Base-by-base conservation (phyloP, 1,139 yeast species). In the Pichia sp. region DNA sequence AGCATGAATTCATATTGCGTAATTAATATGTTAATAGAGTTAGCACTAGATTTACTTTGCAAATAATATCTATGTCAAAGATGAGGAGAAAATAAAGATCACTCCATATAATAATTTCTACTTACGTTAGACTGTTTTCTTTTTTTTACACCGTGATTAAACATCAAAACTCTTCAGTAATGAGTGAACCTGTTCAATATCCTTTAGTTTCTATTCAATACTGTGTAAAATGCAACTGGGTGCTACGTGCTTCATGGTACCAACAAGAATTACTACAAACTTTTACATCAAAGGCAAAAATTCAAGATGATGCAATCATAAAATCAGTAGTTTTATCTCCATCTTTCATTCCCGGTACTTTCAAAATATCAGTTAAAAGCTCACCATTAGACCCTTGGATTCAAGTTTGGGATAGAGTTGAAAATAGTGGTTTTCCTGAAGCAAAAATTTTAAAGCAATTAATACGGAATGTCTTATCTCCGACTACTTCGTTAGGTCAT, bases 161-260 rank as follows among this genome's bases (percentile, higher is more conserved):
- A 36, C 28, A 19, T 10, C 22, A 18, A 33, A 28, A n/a, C 19
- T 3, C 41, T 30, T 11, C 8, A 46, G 9, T 18, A 25, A 47
- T 50, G 54, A 42, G 42, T 19, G 47, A 48, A 13, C 55, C 55
- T 11, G 11, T 53, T 16, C 44, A 45, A 18, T 53, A 56, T 36
- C 55, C 56, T 22, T 67, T 80, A 22, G 73, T 82, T 4, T 66
- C 76, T 11, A 81, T 82, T 48, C 67, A 73, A 53, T 82, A 80
- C 63, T 82, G 87, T 62, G 79, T 81, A 18, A 75, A 72, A 60
- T 82, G 87, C 67, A 77, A 79, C 56, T 82, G 87, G 87, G 77
- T 79, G 58, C 70, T 82, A 30, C 68, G 88, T n/a, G 84, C 87
- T 1, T 74, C 82, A 0, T 83, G 87, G 87, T 81, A 80, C 56